Evolutionary conservation across 2,329 filamentous ascomycete species (phyloP).

Genomic region (Reticulascus tulasneorum): DNA sequence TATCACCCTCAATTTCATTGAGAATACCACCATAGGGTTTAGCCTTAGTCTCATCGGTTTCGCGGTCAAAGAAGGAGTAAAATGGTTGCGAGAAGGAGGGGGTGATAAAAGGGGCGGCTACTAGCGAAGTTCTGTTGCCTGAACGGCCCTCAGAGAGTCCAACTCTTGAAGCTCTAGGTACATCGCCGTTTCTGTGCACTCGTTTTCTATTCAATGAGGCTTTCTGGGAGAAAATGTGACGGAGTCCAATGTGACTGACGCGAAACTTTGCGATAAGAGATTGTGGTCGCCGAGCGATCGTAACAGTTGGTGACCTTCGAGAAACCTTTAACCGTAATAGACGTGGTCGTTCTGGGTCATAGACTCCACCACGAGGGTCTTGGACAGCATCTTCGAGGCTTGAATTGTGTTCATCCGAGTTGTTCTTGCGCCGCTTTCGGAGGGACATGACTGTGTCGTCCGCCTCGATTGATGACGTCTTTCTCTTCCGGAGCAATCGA

Average conservation of each 20-base stretch:
- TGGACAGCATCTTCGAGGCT: constrained; percentile 30
- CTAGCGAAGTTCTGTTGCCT: too few species aligned
- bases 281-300: constrained; percentile 23
- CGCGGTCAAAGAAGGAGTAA: constrained; percentile 84
- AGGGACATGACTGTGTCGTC: constrained; percentile 50
- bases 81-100: constrained; percentile 67
- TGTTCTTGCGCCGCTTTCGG: constrained; percentile 51
- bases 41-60: constrained; percentile 81
- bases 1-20: constrained; percentile 84
- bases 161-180: too few species aligned
- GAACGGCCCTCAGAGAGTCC: too few species aligned
- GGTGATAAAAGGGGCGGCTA: not conserved
- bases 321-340: constrained; percentile 52
- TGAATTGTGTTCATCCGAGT: constrained; percentile 37
- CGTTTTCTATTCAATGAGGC: constrained; percentile 50
- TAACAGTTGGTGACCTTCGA: constrained; percentile 33
- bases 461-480: constrained; percentile 67
- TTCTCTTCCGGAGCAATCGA: constrained; percentile 77
- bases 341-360: constrained; percentile 42
- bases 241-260: constrained; percentile 54
- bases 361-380: constrained; percentile 22
- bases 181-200: constrained; percentile 29
- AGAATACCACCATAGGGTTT: constrained; percentile 96
- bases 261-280: constrained; percentile 54
- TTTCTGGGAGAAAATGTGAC: constrained; percentile 54